These are phyloP conservation scores for Davidsoniella australis DNA, from an alignment of 2,329 filamentous ascomycete genomes.

Conservation along the genomic window DNA sequence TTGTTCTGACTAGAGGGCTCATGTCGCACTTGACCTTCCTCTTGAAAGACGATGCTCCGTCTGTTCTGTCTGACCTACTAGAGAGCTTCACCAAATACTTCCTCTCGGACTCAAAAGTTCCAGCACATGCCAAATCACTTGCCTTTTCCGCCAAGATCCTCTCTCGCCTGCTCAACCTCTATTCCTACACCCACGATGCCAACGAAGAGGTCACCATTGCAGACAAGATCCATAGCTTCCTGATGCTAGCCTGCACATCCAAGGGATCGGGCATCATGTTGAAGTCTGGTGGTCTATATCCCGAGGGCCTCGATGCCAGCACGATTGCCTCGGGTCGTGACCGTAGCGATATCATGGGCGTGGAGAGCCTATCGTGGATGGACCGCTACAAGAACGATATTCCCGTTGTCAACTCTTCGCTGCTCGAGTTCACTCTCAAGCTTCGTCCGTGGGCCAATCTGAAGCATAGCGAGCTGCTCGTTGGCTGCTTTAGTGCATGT, in stretches of 20 bases:
- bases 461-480: conserved; percentile 64
- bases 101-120: conserved; percentile 56
- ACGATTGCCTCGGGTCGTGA: conserved; percentile 18
- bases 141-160: conserved; percentile 62
- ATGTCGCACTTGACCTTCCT: conserved; percentile 67
- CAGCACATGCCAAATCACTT: conserved; percentile 55
- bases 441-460: conserved; percentile 70
- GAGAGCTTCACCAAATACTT: conserved; percentile 52
- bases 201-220: conserved; percentile 37
- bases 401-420: conserved; percentile 59
- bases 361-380: conserved; percentile 55
- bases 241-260: conserved; percentile 59
- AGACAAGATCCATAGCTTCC: conserved; percentile 55
- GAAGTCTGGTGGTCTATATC: conserved; percentile 70
- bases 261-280: conserved; percentile 57
- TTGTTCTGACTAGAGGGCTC: conserved; percentile 65
- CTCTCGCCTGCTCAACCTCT: conserved; percentile 53
- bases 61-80: conserved; percentile 59
- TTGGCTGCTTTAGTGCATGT: conserved; percentile 61
- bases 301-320: conserved; percentile 45
- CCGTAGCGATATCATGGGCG: conserved; percentile 35
- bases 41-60: conserved; percentile 60
- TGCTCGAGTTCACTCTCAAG: conserved; percentile 63
- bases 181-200: conserved; percentile 38
- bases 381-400: conserved; percentile 48